Percentiles rank a stretch among this genome's conserved stretches.
These are phyloP conservation scores for Ambrosiella cleistominuta DNA, from an alignment of 2,329 filamentous ascomycete genomes.

Conservation along the genomic window DNA sequence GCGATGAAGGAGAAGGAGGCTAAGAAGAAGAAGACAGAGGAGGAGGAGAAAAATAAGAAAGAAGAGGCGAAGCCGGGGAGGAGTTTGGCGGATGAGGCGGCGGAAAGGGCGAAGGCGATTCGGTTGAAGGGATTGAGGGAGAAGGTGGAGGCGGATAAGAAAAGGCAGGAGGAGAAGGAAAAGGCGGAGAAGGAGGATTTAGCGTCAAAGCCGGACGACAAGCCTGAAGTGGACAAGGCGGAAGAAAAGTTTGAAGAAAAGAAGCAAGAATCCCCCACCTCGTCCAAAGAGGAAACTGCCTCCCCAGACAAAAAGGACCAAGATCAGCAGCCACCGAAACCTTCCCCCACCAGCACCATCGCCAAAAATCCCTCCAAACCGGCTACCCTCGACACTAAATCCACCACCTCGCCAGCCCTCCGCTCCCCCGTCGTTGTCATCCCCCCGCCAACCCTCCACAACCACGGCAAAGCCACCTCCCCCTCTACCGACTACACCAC, in stretches of 20 bases:
- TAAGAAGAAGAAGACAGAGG: conserved; percentile 7
- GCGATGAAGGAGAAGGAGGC: conserved; percentile 10
- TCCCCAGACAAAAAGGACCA: background rate
- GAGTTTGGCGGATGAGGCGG: conserved; percentile 47
- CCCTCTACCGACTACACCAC: conserved; percentile 1
- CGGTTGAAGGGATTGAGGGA: conserved; percentile 35
- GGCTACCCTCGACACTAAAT: background rate
- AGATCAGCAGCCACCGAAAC: background rate
- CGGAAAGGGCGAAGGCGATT: conserved; percentile 43
- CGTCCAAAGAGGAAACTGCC: background rate
- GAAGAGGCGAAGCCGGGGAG: conserved; percentile 22
- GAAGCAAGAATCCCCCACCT: conserved; percentile 12
- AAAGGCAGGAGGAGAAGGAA: conserved; percentile 13
- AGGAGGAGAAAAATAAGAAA: conserved; percentile 15
- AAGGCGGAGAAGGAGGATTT: conserved; percentile 15
- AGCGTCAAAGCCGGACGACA: conserved; percentile 16
- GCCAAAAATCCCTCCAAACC: background rate
- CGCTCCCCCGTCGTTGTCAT: background rate
- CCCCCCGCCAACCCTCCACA: background rate
- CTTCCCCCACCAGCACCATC: background rate
- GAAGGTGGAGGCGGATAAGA: conserved; percentile 32
- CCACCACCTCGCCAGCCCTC: background rate
- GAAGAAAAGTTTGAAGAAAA: conserved; percentile 13
- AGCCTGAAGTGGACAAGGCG: background rate
- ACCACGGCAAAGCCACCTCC: background rate